A percentile compares a stretch with the other conserved stretches of the same genome.
Conservation (phyloP, 2,329 filamentous ascomycete species). For the Diaporthe caulivora region DNA sequence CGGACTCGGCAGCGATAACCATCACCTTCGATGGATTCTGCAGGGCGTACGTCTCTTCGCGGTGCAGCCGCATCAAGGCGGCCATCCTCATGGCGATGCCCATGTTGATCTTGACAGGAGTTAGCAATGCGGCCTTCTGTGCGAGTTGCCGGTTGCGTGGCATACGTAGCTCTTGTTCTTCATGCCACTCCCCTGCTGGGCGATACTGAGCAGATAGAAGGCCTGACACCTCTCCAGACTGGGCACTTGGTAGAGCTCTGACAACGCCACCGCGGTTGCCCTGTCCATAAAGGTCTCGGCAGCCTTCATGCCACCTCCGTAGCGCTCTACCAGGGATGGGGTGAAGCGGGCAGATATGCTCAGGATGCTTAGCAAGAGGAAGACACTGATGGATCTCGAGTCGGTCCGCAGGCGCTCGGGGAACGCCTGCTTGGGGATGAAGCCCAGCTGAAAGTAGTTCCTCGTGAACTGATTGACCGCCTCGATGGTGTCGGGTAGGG, state of each 20-base stretch:
- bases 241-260: constrained; percentile 65
- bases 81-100: constrained; percentile 69
- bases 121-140: constrained; percentile 41
- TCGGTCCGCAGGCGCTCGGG: constrained; percentile 60
- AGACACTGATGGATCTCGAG: constrained; percentile 63
- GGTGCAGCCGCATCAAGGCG: constrained; percentile 65
- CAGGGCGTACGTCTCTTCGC: constrained; percentile 66
- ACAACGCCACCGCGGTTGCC: constrained; percentile 60
- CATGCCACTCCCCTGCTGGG: constrained; percentile 68
- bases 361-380: constrained; percentile 67
- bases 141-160: background rate
- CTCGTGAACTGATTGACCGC: constrained; percentile 65
- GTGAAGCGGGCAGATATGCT: constrained; percentile 69
- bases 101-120: constrained; percentile 61
- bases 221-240: constrained; percentile 69
- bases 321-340: constrained; percentile 59
- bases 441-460: constrained; percentile 71
- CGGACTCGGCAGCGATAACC: constrained; percentile 66
- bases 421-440: constrained; percentile 67
- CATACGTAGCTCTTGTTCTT: constrained; percentile 67
- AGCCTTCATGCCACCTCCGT: constrained; percentile 64
- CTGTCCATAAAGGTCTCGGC: constrained; percentile 66
- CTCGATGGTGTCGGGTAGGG: constrained; percentile 62
- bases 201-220: constrained; percentile 70
- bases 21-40: constrained; percentile 57